phyloP scores from a whole-genome alignment of 129 eudicot genomes.

The Pseudognaphalium luteoalbum region DNA sequence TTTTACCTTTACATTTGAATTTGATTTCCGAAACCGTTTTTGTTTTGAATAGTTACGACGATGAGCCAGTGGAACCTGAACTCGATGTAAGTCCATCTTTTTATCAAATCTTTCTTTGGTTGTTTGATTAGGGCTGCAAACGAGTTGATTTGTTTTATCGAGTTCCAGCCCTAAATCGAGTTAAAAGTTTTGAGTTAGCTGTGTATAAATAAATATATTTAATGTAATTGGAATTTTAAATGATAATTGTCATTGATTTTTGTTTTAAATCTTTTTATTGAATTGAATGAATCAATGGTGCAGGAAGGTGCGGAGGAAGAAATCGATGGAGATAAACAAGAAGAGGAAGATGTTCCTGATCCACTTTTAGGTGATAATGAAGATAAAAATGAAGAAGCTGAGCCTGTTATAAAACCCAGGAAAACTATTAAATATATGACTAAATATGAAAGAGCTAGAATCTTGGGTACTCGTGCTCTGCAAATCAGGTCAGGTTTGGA shows the following conservation, averaged over 20 bases:
- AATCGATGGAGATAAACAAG: constrained; percentile 49
- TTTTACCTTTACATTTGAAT: background rate
- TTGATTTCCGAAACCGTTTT: background rate
- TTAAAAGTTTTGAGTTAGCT: no score
- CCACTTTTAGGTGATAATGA: constrained; percentile 60
- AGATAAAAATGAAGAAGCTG: constrained; percentile 50
- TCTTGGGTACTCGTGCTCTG: constrained; percentile 90
- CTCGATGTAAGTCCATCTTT: constrained; percentile 49
- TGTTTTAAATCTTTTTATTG: no score
- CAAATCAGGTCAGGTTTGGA: constrained; percentile 64
- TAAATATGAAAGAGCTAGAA: constrained; percentile 90
- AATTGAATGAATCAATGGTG: background rate
- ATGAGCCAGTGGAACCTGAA: constrained; percentile 91
- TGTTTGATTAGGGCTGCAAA: background rate
- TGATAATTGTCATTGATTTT: background rate
- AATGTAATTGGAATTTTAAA: no score
- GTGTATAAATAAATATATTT: no score
- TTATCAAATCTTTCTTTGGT: background rate
- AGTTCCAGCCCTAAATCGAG: background rate
- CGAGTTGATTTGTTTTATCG: background rate
- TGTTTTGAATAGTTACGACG: constrained; percentile 60
- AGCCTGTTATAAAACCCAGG: constrained; percentile 56
- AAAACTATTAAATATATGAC: constrained; percentile 95
- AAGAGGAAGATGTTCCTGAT: constrained; percentile 64
- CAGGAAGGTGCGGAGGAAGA: constrained; percentile 91